A percentile compares a stretch with the other conserved stretches of the same genome.
Evolutionary conservation across 2,329 filamentous ascomycete species (phyloP).

Genomic region (Elsinoe necatrix): DNA sequence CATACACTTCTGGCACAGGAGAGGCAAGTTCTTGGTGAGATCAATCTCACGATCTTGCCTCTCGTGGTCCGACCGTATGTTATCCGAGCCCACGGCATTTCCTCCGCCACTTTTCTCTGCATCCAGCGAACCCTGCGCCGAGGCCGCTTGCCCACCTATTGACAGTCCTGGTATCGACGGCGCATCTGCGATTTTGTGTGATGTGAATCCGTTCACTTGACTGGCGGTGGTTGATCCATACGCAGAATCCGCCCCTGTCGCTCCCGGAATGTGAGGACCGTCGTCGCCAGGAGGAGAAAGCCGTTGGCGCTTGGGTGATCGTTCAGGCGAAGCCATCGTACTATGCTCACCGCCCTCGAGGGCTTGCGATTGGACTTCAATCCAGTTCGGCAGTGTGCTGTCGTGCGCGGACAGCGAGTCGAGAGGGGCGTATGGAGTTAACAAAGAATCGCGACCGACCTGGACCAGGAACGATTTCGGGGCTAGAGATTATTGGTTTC

Average conservation of each 20-base stretch:
- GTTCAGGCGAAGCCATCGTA: conserved; percentile 20
- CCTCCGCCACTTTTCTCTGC: conserved; percentile 15
- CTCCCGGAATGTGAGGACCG: background rate
- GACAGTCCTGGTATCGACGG: conserved; percentile 8
- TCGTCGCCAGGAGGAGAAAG: conserved; percentile 22
- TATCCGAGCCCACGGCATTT: conserved; percentile 27
- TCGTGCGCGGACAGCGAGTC: conserved; percentile 2
- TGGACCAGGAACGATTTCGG: background rate
- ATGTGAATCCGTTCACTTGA: conserved; percentile 8
- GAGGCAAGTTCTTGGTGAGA: conserved; percentile 25
- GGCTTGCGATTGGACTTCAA: conserved; percentile 5
- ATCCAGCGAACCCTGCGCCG: background rate
- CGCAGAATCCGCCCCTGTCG: conserved; percentile 11
- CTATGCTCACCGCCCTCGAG: conserved; percentile 1
- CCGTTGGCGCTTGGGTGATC: conserved; percentile 31
- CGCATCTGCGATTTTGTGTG: background rate
- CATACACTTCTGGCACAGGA: conserved; percentile 31
- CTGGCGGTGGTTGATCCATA: conserved; percentile 12
- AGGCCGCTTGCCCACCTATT: background rate
- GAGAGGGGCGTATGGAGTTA: background rate
- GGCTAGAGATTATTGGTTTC: background rate
- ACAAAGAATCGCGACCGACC: conserved; percentile 8
- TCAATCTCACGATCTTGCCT: conserved; percentile 28
- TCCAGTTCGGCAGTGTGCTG: conserved; percentile 5
- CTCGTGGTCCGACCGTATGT: conserved; percentile 41